A percentile compares a stretch with the other conserved stretches of the same genome.
Conservation (phyloP, 2,329 filamentous ascomycete species). For the Aspergillus fumigatiaffinis region DNA sequence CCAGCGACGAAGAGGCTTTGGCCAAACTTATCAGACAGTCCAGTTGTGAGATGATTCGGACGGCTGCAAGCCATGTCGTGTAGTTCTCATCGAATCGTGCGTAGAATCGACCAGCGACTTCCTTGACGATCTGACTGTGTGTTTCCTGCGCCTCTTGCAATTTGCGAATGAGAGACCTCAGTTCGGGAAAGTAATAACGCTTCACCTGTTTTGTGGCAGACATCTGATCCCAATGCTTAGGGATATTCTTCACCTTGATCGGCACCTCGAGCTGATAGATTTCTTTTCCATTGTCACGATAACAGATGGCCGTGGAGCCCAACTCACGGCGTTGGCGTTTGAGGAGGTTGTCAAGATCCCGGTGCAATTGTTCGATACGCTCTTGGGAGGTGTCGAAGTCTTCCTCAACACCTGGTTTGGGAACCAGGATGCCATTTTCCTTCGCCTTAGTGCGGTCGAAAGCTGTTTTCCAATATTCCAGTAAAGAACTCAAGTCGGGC, state of each 20-base stretch:
- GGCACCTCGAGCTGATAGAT: slow-evolving; percentile 94
- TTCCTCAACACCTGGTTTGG: slow-evolving; percentile 80
- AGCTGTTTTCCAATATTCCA: slow-evolving; percentile 84
- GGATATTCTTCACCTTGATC: slow-evolving; percentile 74
- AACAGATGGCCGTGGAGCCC: slow-evolving; percentile 69
- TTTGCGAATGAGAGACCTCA: slow-evolving; percentile 76
- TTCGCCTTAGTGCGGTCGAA: slow-evolving; percentile 80
- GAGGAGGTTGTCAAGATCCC: slow-evolving; percentile 67
- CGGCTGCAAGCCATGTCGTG: slow-evolving; percentile 78
- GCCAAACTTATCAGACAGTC: slow-evolving; percentile 93
- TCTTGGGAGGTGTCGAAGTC: slow-evolving; percentile 86
- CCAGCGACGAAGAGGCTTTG: slow-evolving; percentile 77
- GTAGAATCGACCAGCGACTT: slow-evolving; percentile 79
- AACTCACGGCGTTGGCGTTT: slow-evolving; percentile 68
- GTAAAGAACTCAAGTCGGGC: slow-evolving; percentile 71
- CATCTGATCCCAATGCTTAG: slow-evolving; percentile 91
- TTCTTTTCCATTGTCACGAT: slow-evolving; percentile 87
- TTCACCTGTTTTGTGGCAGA: slow-evolving; percentile 87
- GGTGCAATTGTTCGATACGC: slow-evolving; percentile 69
- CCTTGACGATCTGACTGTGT: slow-evolving; percentile 84
- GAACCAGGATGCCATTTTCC: slow-evolving; percentile 76
- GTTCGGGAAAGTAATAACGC: slow-evolving; percentile 85
- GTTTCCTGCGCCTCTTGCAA: slow-evolving; percentile 93
- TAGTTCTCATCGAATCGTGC: slow-evolving; percentile 86
- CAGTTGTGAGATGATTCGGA: slow-evolving; percentile 84